Conservation (phyloP, 78 protist genomes). For the Pelomyxa schiedti region DNA sequence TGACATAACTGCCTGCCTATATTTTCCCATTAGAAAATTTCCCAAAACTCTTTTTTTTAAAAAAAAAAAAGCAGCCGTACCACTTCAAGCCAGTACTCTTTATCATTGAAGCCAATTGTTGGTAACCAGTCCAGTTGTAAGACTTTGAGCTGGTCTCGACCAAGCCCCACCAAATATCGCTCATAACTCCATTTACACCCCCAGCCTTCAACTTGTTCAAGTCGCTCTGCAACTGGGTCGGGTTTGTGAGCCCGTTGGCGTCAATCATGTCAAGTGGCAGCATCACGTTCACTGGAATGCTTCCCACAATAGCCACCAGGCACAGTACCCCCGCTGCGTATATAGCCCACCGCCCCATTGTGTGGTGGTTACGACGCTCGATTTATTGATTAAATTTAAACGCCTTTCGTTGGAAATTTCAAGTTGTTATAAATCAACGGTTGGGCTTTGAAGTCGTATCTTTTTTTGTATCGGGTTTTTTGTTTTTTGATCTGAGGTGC, state of each 20-base stretch:
- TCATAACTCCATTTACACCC: conserved; percentile 61
- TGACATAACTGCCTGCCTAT: conserved; percentile 20
- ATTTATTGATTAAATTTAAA: too few species aligned
- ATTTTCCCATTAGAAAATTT: background rate
- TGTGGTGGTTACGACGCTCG: too few species aligned
- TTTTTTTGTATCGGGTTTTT: too few species aligned
- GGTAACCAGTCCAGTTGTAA: conserved; percentile 58
- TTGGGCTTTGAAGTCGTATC: too few species aligned
- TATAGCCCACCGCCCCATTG: too few species aligned
- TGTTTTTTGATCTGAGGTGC: too few species aligned
- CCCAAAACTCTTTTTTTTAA: background rate
- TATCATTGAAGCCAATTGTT: conserved; percentile 18
- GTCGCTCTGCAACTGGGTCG: background rate
- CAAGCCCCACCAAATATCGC: conserved; percentile 85
- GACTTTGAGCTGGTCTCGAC: conserved; percentile 33
- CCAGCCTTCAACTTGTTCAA: conserved; percentile 14
- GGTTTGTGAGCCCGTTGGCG: conserved; percentile 17
- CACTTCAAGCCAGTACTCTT: conserved; percentile 29
- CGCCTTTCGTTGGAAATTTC: too few species aligned
- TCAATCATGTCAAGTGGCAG: conserved; percentile 41
- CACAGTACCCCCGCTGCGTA: too few species aligned
- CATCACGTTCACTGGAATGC: conserved; percentile 47
- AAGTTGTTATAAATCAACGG: too few species aligned
- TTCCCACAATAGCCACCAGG: too few species aligned
- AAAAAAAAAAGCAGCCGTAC: conserved; percentile 20